Base-by-base conservation (phyloP, 345 rosid genomes). In the Sonneratia caseolaris region DNA sequence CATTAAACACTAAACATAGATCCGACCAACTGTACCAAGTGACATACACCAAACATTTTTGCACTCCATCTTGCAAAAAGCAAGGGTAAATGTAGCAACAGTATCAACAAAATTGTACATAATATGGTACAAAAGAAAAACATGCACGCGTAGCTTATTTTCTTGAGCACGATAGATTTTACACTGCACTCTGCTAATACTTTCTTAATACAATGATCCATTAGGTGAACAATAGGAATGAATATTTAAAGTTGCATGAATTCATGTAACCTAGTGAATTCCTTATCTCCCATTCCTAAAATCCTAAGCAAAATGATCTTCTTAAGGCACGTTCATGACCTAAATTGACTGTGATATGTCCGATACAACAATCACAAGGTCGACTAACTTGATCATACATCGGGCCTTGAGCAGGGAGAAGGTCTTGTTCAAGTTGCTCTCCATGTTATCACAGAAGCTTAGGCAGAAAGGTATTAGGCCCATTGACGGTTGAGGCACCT, bases 391-490 rank as follows among this genome's bases (percentile, higher is more conserved):
- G 73, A 92, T 85, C 99, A 95, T 95, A 62, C 98, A 98, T 78
- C 99, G 83, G 66, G 99, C 86, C 84, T 95, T 95, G 75, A 95
- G 94, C 72, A 95, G 77, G 11, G 97, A 86, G 84, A 92, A 95
- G 40, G 97, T 95, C 77, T 85, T 92, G 80, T 90, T 90, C 36
- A 95, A 83, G 86, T 92, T 86, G 87, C 79, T 86, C 68, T 95
- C 99, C 99, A 92, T 95, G 75, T 95, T 97, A 43, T 92, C 97
- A 0, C 92, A 74, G 85, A 95, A 92, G 81, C 94, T 88, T 74
- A 95, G 75, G 64, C 99, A 93, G 87, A 95, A 95, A 4, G 99
- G 99, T 76, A 95, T 95, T 47, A 95, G 88, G 51, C 98, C 99
- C 99, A 95, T 78, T 89, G 97, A 43, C 90, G 82, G 81, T 95